These are phyloP conservation scores for Phytophthora parvispora DNA, from an alignment of 352 stramenopile species.

Conservation along the genomic window DNA sequence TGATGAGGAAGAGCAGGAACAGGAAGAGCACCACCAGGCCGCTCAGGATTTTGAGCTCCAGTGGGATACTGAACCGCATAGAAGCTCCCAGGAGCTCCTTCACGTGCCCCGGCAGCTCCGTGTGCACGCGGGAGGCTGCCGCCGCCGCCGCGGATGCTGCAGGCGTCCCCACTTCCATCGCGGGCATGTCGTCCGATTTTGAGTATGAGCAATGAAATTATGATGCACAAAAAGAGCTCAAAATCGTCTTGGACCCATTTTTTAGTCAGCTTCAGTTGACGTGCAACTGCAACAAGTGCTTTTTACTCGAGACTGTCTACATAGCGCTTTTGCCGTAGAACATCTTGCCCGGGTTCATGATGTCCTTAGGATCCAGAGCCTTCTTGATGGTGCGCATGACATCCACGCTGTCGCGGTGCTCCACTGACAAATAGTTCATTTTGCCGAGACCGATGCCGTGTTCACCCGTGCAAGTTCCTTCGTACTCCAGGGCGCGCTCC, in stretches of 20 bases:
- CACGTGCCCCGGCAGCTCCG: slow-evolving; percentile 39
- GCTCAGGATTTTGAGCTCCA: slow-evolving; percentile 81
- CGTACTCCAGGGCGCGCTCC: slow-evolving; percentile 77
- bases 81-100: slow-evolving; percentile 48
- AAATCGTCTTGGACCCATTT: slow-evolving; percentile 9
- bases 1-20: slow-evolving; percentile 87
- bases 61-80: slow-evolving; percentile 43
- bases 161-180: slow-evolving; percentile 16
- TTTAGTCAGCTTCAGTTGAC: slow-evolving; percentile 20
- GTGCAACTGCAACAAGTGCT: neutral
- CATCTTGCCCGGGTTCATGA: slow-evolving; percentile 98
- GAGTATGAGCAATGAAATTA: neutral
- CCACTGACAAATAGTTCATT: slow-evolving; percentile 90
- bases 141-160: slow-evolving; percentile 8
- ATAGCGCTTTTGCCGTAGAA: slow-evolving; percentile 83
- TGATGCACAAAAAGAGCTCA: neutral
- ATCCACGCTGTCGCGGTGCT: slow-evolving; percentile 92
- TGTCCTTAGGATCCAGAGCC: slow-evolving; percentile 95
- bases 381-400: slow-evolving; percentile 96
- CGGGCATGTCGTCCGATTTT: neutral
- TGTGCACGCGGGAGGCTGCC: slow-evolving; percentile 3
- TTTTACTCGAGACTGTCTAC: neutral
- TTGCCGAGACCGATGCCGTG: slow-evolving; percentile 97
- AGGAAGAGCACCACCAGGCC: slow-evolving; percentile 74
- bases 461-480: slow-evolving; percentile 98